A percentile compares a stretch with the other conserved stretches of the same genome.
Conservation (phyloP, 306 rosid genomes). For the Citrullus colocynthis region DNA sequence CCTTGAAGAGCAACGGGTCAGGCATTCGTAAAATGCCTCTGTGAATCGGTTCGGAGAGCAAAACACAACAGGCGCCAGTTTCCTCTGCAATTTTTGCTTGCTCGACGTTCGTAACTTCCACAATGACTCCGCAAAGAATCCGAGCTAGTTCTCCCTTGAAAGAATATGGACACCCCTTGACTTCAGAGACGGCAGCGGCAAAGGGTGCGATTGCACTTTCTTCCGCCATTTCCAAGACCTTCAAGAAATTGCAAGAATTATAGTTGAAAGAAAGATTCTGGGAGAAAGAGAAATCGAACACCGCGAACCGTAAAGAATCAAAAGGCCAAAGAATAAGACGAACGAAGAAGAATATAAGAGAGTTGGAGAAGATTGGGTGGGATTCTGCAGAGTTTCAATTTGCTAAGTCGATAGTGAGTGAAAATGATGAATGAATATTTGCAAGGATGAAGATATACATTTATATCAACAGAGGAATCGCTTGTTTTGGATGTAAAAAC, state of each 20-base stretch:
- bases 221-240: constrained; percentile 28
- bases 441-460: not conserved
- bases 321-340: not conserved
- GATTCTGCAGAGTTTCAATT: not conserved
- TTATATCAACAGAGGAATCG: too few relatives aligned
- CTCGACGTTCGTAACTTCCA: constrained; percentile 29
- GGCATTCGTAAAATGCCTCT: constrained; percentile 38
- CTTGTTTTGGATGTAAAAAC: too few relatives aligned
- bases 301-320: not conserved
- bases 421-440: not conserved
- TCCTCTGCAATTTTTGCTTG: constrained; percentile 72
- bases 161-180: constrained; percentile 21
- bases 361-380: not conserved
- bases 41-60: constrained; percentile 23
- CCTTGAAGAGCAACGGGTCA: constrained; percentile 42
- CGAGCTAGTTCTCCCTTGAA: constrained; percentile 37
- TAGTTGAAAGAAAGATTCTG: not conserved
- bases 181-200: constrained; percentile 31
- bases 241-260: not conserved
- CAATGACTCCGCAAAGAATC: constrained; percentile 45
- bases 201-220: constrained; percentile 41
- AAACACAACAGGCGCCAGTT: constrained; percentile 52
- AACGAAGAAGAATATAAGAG: not conserved
- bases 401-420: not conserved
- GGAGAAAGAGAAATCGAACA: not conserved